phyloP scores from a whole-genome alignment of 2,329 filamentous ascomycete genomes.

The Blastomyces parvus region DNA sequence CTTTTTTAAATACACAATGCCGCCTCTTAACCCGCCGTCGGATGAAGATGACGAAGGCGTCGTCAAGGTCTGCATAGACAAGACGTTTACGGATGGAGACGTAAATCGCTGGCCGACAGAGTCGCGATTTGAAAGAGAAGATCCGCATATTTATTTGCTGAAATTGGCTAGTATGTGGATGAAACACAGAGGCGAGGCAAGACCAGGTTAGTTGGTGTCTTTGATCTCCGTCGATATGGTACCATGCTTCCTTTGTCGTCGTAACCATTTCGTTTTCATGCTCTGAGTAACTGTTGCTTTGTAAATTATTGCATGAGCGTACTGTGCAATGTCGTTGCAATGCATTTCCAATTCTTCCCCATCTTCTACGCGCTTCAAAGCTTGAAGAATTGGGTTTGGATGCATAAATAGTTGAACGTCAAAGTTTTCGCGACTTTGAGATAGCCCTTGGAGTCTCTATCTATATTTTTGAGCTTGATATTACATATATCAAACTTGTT shows the following conservation, averaged over 20 bases:
- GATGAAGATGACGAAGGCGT: background rate
- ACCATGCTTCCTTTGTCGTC: background rate
- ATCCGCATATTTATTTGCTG: slow-evolving; percentile 36
- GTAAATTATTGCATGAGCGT: background rate
- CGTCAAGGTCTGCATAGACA: slow-evolving; percentile 21
- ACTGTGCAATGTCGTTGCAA: background rate
- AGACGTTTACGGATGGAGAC: slow-evolving; percentile 32
- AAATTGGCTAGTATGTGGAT: slow-evolving; percentile 44
- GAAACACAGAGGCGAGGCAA: slow-evolving; percentile 31
- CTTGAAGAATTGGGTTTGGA: background rate
- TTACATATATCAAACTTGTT: background rate
- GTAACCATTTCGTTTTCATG: background rate
- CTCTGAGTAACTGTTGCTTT: background rate
- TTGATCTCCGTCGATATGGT: slow-evolving; percentile 6
- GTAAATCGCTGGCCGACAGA: slow-evolving; percentile 29
- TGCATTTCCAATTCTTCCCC: background rate
- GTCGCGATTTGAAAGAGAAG: slow-evolving; percentile 26
- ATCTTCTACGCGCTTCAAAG: background rate
- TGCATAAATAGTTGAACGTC: background rate
- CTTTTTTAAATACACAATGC: slow-evolving; percentile 4
- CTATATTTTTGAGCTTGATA: background rate
- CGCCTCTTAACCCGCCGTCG: background rate
- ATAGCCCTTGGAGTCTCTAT: background rate
- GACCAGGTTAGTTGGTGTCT: slow-evolving; percentile 25
- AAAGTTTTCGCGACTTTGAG: background rate